A percentile compares a stretch with the other conserved stretches of the same genome.
These are phyloP conservation scores for Termitomyces sp. DNA, from an alignment of 1,284 basidiomycete genomes.

Conservation along the genomic window DNA sequence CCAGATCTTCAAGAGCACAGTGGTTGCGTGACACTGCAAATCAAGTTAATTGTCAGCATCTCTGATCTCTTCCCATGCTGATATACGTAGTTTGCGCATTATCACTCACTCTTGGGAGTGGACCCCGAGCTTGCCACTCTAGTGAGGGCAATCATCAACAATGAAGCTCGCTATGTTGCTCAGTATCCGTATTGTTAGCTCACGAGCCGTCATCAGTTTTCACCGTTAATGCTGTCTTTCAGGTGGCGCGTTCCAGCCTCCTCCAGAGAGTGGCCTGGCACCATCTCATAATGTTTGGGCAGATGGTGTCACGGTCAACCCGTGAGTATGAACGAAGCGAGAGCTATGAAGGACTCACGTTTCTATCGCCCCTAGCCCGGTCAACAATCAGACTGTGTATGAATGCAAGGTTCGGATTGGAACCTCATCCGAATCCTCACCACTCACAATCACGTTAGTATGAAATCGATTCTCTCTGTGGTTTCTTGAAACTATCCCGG, in stretches of 20 bases:
- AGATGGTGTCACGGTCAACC: conserved; percentile 61
- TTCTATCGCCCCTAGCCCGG: conserved; percentile 38
- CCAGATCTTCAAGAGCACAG: conserved; percentile 41
- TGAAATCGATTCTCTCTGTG: conserved; percentile 70
- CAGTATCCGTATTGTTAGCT: conserved; percentile 63
- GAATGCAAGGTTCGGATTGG: conserved; percentile 61
- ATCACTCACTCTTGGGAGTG: conserved; percentile 48
- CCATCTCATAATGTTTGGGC: conserved; percentile 65
- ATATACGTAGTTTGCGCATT: conserved; percentile 55
- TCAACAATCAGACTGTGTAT: conserved; percentile 64
- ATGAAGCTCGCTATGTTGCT: conserved; percentile 69
- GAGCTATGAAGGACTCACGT: background rate
- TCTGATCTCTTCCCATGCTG: background rate
- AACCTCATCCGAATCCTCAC: background rate
- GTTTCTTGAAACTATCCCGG: conserved; percentile 71
- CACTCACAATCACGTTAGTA: conserved; percentile 38
- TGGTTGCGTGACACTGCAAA: conserved; percentile 78
- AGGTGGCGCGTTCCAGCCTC: conserved; percentile 69
- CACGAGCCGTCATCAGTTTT: background rate
- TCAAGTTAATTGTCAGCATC: conserved; percentile 37
- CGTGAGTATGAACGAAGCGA: conserved; percentile 37
- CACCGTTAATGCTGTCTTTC: conserved; percentile 1
- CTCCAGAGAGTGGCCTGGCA: conserved; percentile 60
- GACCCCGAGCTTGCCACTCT: conserved; percentile 57
- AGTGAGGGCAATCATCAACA: conserved; percentile 72